These are phyloP conservation scores for Claviceps sp. DNA, from an alignment of 2,329 filamentous ascomycete species.

Conservation along the genomic window DNA sequence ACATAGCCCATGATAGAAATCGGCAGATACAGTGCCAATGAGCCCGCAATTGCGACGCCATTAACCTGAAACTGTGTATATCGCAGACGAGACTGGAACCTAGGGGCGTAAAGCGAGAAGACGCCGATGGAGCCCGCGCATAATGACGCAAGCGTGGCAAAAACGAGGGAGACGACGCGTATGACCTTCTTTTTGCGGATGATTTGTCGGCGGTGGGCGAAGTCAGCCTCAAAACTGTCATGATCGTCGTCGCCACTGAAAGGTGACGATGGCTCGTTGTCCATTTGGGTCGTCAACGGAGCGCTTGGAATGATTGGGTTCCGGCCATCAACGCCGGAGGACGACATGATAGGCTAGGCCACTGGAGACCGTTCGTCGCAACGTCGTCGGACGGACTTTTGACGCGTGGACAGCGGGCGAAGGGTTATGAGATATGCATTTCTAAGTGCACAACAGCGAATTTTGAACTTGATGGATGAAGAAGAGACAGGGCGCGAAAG, in stretches of 20 bases:
- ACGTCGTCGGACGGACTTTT: not conserved
- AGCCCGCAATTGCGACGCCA: slow-evolving; percentile 72
- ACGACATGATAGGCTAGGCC: slow-evolving; percentile 3
- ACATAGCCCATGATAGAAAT: slow-evolving; percentile 81
- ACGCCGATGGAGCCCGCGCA: slow-evolving; percentile 86
- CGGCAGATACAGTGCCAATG: slow-evolving; percentile 81
- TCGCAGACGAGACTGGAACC: slow-evolving; percentile 73
- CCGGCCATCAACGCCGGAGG: slow-evolving; percentile 3
- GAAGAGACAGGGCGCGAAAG: not conserved
- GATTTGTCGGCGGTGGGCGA: slow-evolving; percentile 10
- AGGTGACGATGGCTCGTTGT: slow-evolving; percentile 2
- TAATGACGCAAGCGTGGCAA: slow-evolving; percentile 45
- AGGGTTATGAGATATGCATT: not conserved
- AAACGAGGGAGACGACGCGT: slow-evolving; percentile 36
- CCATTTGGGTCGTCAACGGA: not conserved
- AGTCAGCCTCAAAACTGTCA: slow-evolving; percentile 8
- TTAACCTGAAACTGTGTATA: slow-evolving; percentile 93
- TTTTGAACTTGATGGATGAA: not conserved
- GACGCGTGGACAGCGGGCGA: not conserved
- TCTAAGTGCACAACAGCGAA: not conserved
- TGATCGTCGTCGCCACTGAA: slow-evolving; percentile 4
- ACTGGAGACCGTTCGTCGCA: not conserved
- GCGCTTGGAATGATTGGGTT: not conserved
- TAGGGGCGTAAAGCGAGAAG: slow-evolving; percentile 85
- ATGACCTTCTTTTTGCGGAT: slow-evolving; percentile 18